Base-by-base conservation (phyloP, 176 grass and related monocot genomes). In the Eragrostis nindensis region DNA sequence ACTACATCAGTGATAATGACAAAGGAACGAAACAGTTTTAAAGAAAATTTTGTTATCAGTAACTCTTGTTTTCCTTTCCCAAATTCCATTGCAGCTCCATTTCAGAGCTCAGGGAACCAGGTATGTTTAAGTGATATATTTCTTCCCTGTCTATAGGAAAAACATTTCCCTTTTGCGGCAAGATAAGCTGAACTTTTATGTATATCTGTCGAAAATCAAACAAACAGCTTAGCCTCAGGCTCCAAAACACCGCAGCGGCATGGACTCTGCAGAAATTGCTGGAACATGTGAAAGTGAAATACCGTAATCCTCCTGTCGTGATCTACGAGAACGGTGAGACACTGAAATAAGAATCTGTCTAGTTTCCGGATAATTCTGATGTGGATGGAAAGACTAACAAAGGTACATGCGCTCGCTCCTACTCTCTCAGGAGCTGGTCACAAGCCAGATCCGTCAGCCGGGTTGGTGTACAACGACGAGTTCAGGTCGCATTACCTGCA, bases 241-340 rank as follows among this genome's bases (percentile, higher is more conserved):
- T 62, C 0, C 1, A 2, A 16, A 76, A 59, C 44, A 3, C 43
- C 36, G 14, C 9, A 13, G 22, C 55, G 2, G 83, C 87, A 15
- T 88, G 85, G 86, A 86, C 85, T 69, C 72, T 92, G 36, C 48
- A 57, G 18, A 88, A 82, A 49, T 29, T 92, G 77, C 63, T 92
- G 41, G 82, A 88, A 3, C 78, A 88, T 77, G 32, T 88, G 27
- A 77, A 85, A 78, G 8, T 74, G 21, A 82, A 84, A n/a, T 85
- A 91, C 29, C 50, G 70, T 17, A 91, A 91, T 73, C 85, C 81
- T 26, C 81, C 80, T 2, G 45, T 87, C 8, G 7, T 87, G 45
- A 85, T 91, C 36, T 65, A 85, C 66, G 85, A 91, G 81, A 87
- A 91, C 49, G 89, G 81, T 85, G 81, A 10, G 3, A 9, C 17